These are phyloP conservation scores for Solanum sparsipilum DNA, from an alignment of 257 asterid species.

Conservation along the genomic window DNA sequence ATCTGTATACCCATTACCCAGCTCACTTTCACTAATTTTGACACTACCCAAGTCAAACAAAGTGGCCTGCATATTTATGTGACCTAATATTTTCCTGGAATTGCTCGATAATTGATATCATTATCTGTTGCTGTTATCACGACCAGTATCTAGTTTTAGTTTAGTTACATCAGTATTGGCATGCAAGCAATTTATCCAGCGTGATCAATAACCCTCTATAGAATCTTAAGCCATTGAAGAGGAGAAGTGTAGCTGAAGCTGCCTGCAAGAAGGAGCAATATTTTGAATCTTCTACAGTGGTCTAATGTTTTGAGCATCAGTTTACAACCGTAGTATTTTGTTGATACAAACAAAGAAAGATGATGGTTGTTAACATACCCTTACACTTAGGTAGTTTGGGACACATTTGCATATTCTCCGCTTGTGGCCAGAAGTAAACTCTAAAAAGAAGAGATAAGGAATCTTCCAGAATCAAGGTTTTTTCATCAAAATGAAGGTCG, in stretches of 20 bases:
- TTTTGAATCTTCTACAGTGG: background rate
- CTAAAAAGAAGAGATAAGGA: background rate
- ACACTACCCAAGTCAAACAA: background rate
- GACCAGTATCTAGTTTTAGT: background rate
- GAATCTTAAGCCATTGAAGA: slow-evolving; percentile 8
- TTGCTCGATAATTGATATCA: background rate
- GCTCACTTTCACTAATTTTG: background rate
- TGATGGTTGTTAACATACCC: background rate
- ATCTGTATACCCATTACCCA: background rate
- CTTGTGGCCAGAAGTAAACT: background rate
- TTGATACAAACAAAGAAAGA: background rate
- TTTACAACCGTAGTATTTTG: background rate
- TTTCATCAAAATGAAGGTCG: background rate
- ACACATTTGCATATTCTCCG: background rate
- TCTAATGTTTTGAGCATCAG: background rate
- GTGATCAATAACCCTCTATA: background rate
- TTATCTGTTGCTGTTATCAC: background rate
- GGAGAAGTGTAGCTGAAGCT: slow-evolving; percentile 64
- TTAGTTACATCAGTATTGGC: background rate
- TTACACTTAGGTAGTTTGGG: background rate
- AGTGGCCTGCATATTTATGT: background rate
- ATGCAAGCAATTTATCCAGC: background rate
- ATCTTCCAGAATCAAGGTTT: background rate
- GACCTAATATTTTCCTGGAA: background rate
- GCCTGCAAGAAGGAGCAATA: slow-evolving; percentile 32